Percentiles rank a stretch among this genome's conserved stretches.
Conservation (phyloP, 1,284 basidiomycete species). For the Irpex rosettiformis region DNA sequence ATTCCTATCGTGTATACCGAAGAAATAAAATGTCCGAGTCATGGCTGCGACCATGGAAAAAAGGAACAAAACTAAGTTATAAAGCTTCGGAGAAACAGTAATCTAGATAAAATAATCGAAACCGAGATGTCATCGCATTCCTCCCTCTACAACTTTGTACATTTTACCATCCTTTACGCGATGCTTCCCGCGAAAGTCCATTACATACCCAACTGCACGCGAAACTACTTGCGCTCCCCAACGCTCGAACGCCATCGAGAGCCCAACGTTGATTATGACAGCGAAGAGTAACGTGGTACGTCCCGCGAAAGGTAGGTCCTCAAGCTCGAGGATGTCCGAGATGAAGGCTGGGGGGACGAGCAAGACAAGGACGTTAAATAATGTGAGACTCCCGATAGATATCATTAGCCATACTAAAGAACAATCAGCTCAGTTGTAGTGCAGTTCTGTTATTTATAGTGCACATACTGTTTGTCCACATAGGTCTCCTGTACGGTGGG, state of each 20-base stretch:
- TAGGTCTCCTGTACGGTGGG: constrained; percentile 91
- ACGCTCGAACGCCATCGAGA: constrained; percentile 79
- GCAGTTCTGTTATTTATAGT: background rate
- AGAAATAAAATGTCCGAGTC: too few species aligned
- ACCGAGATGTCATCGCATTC: constrained; percentile 37
- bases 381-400: constrained; percentile 61
- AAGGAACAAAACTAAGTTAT: background rate
- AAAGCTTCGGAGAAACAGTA: background rate
- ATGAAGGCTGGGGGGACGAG: constrained; percentile 66
- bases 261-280: constrained; percentile 70
- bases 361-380: constrained; percentile 75
- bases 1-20: too few species aligned
- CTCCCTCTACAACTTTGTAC: constrained; percentile 73
- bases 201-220: constrained; percentile 46
- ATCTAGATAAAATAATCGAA: background rate
- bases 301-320: constrained; percentile 70
- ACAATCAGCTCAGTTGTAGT: constrained; percentile 12
- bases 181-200: constrained; percentile 42
- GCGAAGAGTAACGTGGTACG: constrained; percentile 68
- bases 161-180: constrained; percentile 57
- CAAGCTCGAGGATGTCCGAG: constrained; percentile 72
- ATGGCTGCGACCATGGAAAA: background rate
- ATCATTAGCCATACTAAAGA: constrained; percentile 72
- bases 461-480: constrained; percentile 88
- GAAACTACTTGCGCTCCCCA: constrained; percentile 70